These are phyloP conservation scores for Fibroporia radiculosa DNA, from an alignment of 768 basidiomycete genomes.

Conservation along the genomic window DNA sequence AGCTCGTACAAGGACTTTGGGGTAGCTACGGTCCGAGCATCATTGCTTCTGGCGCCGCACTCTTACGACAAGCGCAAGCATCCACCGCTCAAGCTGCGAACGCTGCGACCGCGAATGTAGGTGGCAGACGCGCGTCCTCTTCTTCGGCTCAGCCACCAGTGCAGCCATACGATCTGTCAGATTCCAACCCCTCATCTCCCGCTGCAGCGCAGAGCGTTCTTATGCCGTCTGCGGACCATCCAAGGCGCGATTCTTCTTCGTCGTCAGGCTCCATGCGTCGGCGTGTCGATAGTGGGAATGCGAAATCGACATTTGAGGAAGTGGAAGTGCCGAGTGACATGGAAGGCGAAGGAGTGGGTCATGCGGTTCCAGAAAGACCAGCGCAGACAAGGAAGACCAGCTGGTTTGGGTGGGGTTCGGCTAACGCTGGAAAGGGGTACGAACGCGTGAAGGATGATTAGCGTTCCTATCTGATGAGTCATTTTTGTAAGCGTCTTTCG, in stretches of 20 bases:
- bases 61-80: constrained; percentile 47
- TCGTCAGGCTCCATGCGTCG: constrained; percentile 39
- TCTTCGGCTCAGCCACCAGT: constrained; percentile 48
- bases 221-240: constrained; percentile 23
- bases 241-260: constrained; percentile 22
- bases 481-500: not conserved
- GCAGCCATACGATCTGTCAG: constrained; percentile 17
- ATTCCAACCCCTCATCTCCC: constrained; percentile 14
- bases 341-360: constrained; percentile 41
- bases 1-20: constrained; percentile 65
- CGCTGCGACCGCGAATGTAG: constrained; percentile 3
- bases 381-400: constrained; percentile 28
- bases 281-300: constrained; percentile 35
- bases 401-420: constrained; percentile 46
- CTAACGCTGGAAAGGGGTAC: constrained; percentile 30
- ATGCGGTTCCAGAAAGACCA: constrained; percentile 12
- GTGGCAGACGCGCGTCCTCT: constrained; percentile 11
- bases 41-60: constrained; percentile 56
- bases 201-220: constrained; percentile 15
- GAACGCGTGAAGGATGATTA: constrained; percentile 46
- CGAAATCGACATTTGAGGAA: constrained; percentile 46
- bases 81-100: constrained; percentile 23
- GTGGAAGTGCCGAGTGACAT: constrained; percentile 63
- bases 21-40: constrained; percentile 69
- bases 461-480: not conserved